A percentile compares a stretch with the other conserved stretches of the same genome.
phyloP scores from a whole-genome alignment of 2,329 filamentous ascomycete species.

The Fusarium begoniae region DNA sequence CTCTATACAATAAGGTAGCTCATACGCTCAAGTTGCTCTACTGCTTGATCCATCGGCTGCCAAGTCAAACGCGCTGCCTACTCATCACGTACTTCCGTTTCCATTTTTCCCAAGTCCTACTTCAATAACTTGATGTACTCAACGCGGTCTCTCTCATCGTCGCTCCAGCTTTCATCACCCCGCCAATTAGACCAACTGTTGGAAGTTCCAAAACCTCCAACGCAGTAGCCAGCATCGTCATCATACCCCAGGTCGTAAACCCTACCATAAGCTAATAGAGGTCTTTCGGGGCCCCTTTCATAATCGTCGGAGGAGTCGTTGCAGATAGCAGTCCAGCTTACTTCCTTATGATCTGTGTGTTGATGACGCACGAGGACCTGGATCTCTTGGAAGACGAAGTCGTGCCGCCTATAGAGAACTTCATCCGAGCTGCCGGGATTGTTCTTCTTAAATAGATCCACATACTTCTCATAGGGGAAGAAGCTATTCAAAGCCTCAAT shows the following conservation, averaged over 20 bases:
- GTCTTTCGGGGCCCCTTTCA: rapidly evolving
- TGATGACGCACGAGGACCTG: rapidly evolving
- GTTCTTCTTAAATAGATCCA: rapidly evolving
- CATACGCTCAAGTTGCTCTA: no score
- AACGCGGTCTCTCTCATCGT: rapidly evolving
- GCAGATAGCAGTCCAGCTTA: background rate
- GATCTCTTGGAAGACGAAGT: background rate
- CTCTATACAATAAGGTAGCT: rapidly evolving
- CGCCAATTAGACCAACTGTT: background rate
- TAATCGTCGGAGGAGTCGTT: rapidly evolving
- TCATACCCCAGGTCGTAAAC: background rate
- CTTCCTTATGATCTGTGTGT: background rate
- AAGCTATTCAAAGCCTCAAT: background rate
- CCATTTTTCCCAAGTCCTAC: background rate
- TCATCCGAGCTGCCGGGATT: rapidly evolving
- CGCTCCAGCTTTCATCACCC: rapidly evolving
- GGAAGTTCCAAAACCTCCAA: background rate
- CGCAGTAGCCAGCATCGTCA: background rate
- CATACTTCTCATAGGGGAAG: background rate
- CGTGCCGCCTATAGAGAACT: rapidly evolving
- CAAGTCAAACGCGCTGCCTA: background rate
- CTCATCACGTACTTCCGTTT: background rate
- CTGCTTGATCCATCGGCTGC: background rate
- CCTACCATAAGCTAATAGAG: background rate
- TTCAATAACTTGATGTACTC: background rate